phyloP scores from a whole-genome alignment of 441 rosid species.

The Syzygium syzygioides region DNA sequence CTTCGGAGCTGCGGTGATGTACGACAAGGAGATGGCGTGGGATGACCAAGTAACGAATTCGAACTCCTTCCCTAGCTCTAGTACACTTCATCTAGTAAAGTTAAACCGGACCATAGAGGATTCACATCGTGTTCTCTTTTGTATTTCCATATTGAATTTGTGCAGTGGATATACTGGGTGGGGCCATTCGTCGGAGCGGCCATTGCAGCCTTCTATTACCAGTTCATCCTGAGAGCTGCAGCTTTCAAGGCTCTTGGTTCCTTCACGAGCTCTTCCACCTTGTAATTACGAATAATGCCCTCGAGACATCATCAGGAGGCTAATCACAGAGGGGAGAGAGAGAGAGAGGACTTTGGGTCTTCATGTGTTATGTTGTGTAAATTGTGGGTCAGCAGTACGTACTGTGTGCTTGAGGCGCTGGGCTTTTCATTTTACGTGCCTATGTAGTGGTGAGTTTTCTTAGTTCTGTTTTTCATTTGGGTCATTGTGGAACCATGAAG shows the following conservation, averaged over 20 bases:
- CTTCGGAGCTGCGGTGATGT: constrained; percentile 69
- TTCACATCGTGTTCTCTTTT: neutral
- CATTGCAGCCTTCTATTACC: constrained; percentile 53
- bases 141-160: neutral
- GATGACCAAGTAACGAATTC: constrained; percentile 50
- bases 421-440: neutral
- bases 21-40: constrained; percentile 51
- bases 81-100: neutral
- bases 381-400: neutral
- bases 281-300: neutral
- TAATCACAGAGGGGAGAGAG: neutral
- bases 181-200: constrained; percentile 67
- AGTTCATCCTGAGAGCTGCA: constrained; percentile 40
- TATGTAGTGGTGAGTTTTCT: neutral
- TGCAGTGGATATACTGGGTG: constrained; percentile 67
- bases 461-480: neutral
- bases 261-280: constrained; percentile 42
- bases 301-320: neutral
- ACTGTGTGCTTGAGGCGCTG: neutral
- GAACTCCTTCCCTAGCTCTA: neutral
- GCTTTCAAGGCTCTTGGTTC: constrained; percentile 51
- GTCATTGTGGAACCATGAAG: neutral
- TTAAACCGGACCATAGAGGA: neutral
- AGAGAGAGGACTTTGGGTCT: neutral
- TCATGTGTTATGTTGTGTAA: neutral